A percentile compares a stretch with the other conserved stretches of the same genome.
phyloP scores from a whole-genome alignment of 306 rosid genomes.

The Medicago truncatula region DNA sequence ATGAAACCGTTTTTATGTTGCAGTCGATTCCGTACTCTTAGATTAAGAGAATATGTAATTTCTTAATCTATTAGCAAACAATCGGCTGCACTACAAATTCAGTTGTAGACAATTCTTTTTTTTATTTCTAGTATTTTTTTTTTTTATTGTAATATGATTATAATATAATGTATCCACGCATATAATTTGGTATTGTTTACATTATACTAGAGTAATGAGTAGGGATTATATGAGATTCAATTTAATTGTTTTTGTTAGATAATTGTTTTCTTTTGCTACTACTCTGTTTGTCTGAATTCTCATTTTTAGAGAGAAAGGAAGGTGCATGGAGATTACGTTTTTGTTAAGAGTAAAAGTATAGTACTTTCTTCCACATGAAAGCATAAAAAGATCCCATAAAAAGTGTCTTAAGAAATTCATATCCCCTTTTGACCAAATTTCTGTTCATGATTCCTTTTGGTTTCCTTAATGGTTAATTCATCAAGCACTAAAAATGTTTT shows the following conservation, averaged over 20 bases:
- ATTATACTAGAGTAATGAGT: neutral
- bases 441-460: neutral
- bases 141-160: neutral
- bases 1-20: too few species aligned
- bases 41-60: too few species aligned
- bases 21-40: too few species aligned
- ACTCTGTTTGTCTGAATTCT: slow-evolving; percentile 16
- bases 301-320: neutral
- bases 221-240: slow-evolving; percentile 36
- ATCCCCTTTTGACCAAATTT: neutral
- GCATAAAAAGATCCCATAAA: neutral
- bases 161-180: neutral
- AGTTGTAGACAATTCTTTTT: too few species aligned
- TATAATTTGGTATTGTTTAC: slow-evolving; percentile 17
- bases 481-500: neutral
- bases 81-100: too few species aligned
- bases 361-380: neutral
- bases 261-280: neutral
- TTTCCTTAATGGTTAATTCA: slow-evolving; percentile 28
- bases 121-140: neutral
- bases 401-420: neutral
- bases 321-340: neutral
- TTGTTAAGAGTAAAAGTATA: neutral
- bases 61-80: too few species aligned
- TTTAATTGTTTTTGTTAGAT: neutral